Evolutionary conservation across 176 grass and related monocot genomes (phyloP).

Genomic region (Guadua angustifolia): DNA sequence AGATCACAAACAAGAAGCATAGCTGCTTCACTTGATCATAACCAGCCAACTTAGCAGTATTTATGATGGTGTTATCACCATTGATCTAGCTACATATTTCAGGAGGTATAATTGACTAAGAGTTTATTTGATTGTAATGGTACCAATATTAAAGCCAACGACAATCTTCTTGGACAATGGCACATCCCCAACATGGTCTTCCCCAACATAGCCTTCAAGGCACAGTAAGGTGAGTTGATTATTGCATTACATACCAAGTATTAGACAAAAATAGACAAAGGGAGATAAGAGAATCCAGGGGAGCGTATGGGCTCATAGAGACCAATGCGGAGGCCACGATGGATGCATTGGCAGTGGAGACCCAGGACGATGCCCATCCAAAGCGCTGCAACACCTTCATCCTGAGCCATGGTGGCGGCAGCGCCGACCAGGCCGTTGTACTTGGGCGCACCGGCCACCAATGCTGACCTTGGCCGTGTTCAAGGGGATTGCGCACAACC

Average conservation of each 20-base stretch:
- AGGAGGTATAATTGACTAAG: no score
- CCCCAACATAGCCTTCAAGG: slow-evolving; percentile 66
- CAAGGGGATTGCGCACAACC: slow-evolving; percentile 79
- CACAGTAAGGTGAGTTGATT: background rate
- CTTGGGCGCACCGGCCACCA: slow-evolving; percentile 42
- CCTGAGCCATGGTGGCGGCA: slow-evolving; percentile 75
- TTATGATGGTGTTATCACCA: slow-evolving; percentile 74
- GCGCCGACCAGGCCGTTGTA: slow-evolving; percentile 84
- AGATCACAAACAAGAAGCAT: background rate
- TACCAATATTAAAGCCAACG: slow-evolving; percentile 81
- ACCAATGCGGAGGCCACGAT: slow-evolving; percentile 77
- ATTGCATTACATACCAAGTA: background rate
- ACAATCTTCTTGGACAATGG: slow-evolving; percentile 81
- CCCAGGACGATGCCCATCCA: slow-evolving; percentile 87
- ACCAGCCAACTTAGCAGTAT: slow-evolving; percentile 91
- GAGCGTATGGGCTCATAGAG: slow-evolving; percentile 74
- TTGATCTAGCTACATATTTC: background rate
- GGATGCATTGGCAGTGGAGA: slow-evolving; percentile 84
- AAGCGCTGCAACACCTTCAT: slow-evolving; percentile 75
- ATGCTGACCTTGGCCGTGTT: slow-evolving; percentile 93
- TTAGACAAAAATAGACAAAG: background rate
- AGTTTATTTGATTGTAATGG: no score
- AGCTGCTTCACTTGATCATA: slow-evolving; percentile 99
- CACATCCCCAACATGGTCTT: slow-evolving; percentile 82
- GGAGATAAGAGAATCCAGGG: background rate